Base-by-base conservation (phyloP, 768 basidiomycete genomes). In the Russula sp. region DNA sequence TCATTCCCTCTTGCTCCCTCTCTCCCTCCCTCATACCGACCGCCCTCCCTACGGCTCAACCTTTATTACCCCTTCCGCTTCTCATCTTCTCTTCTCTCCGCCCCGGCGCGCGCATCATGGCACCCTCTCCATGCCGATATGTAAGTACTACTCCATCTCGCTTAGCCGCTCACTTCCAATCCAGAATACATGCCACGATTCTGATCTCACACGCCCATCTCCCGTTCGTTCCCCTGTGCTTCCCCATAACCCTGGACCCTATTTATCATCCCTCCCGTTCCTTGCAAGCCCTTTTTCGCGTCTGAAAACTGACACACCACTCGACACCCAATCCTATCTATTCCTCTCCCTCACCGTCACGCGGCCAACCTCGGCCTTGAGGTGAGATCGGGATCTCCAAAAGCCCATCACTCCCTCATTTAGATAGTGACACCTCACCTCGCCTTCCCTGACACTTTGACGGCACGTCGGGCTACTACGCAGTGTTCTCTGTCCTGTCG, bases 121-220 rank as follows among this genome's bases (percentile, higher is more conserved):
- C 58, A 34, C 42, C 26, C 28, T 5, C 38, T 1, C 36, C 52
- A n/a, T 36, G 36, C 13, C 18, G 52, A 48, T 22, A 34, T 53
- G 51, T 22, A 54, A 48, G 57, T 26, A 24, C n/a, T 57, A 42
- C n/a, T n/a, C n/a, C n/a, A n/a, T n/a, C n/a, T 65, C 64, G 64
- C 59, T 61, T 65, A 65, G 64, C 59, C 59, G 64, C 64, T 56
- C 64, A 57, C 44, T 64, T 60, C 53, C 48, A 14, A 49, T 64
- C 63, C 63, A 64, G 63, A 64, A 64, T 28, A 30, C 53, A 20
- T 50, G 63, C 63, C 63, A 65, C 64, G 59, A 65, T 65, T 65
- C 64, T 65, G 64, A 65, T 65, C 64, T 61, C 64, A 65, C 64
- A 65, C 64, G 64, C 60, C 55, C 59, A 64, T 60, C 48, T 64